Evolutionary conservation across 176 grass and related monocot species (phyloP).

Genomic region (Musa schizocarpa): DNA sequence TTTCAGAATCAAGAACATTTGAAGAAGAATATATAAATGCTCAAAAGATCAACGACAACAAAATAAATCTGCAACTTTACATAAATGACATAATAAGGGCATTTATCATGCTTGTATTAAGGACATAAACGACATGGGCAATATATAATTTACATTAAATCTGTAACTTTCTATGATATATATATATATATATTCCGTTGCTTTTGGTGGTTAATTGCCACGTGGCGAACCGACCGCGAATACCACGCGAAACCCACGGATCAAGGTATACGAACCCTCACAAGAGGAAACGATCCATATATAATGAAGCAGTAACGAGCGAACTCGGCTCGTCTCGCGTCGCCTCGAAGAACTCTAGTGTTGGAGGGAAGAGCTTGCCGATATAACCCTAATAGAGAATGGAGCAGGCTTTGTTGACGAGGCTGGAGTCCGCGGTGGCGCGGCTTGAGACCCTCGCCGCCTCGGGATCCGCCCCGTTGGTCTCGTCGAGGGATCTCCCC

Average conservation of each 20-base stretch:
- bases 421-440: conserved; percentile 79
- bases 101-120: too few relatives aligned
- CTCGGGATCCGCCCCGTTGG: conserved; percentile 19
- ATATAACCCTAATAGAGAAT: conserved; percentile 15
- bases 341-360: neutral
- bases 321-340: neutral
- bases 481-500: neutral
- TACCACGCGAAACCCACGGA: neutral
- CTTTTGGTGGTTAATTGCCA: too few relatives aligned
- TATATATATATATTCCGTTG: too few relatives aligned
- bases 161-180: too few relatives aligned
- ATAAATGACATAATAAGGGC: too few relatives aligned
- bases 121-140: too few relatives aligned
- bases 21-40: too few relatives aligned
- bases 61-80: too few relatives aligned
- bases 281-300: neutral
- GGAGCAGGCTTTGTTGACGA: conserved; percentile 67
- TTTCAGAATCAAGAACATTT: too few relatives aligned
- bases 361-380: neutral
- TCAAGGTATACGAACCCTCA: neutral
- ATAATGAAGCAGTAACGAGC: neutral
- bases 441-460: conserved; percentile 44
- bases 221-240: too few relatives aligned
- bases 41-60: too few relatives aligned
- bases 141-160: too few relatives aligned